Base-by-base conservation (phyloP, 495 filamentous ascomycete species). In the Penicillium angulare region DNA sequence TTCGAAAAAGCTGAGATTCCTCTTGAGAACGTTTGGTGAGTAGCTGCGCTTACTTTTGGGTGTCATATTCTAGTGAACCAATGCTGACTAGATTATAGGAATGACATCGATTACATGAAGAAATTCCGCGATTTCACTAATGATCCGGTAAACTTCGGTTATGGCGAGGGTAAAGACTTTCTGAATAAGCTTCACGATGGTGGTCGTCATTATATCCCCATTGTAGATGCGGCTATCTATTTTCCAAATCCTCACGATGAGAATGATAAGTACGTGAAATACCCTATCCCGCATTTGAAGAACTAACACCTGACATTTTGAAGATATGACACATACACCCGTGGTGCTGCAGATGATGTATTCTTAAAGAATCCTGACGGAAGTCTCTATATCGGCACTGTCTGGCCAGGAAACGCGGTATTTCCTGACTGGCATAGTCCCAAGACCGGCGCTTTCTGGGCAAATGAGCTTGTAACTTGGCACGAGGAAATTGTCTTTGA, bases 141-240 rank as follows among this genome's bases (percentile, higher is more conserved):
- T 49, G 83, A 86, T 57, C 63, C 64, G 5, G 52, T 67, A 41
- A 71, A 75, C 0, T 86, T 74, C 49, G 61, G 68, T 2, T 76
- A 78, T 40, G 60, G 54, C 13, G 77, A 75, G 44, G 81, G 75
- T 13, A 73, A 82, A 41, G 66, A 68, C 0, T 90, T 95, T 61
- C 60, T 96, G 10, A 65, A 70, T 1, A 67, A 73, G 13, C 68
- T 96, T 2, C 88, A 92, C 63, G 68, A 69, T 3, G 79, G 79
- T 55, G 78, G 81, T 7, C 86, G 87, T 57, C 86, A 91, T 56
- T 95, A 82, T 47, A 77, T 96, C 7, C 89, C 88, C 0, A 93
- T 96, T 39, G 79, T 96, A n/a, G 90, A 95, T 60, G 78, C 86
- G 3, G 89, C 87, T 5, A 81, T 93, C 23, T 92, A 91, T 54